Percentiles rank a stretch among this genome's conserved stretches.
phyloP scores from a whole-genome alignment of 306 rosid species.

The Vicia villosa region DNA sequence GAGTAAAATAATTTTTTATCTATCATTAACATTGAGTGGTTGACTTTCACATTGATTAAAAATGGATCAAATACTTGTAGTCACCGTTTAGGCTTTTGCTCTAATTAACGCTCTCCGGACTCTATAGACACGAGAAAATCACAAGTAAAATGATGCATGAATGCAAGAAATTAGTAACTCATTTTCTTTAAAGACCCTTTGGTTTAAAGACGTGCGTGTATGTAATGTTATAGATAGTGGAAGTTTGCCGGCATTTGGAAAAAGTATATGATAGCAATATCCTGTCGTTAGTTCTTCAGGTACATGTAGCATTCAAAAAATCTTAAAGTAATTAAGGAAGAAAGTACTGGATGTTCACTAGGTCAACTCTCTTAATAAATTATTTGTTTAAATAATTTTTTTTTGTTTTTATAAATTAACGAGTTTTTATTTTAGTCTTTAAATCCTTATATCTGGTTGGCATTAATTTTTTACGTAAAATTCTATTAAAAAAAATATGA shows the following conservation, averaged over 20 bases:
- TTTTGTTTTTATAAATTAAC: no score
- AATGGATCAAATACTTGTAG: no score
- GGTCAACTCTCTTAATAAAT: neutral
- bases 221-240: neutral
- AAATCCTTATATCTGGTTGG: no score
- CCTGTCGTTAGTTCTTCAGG: neutral
- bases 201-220: constrained; percentile 13
- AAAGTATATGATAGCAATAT: constrained; percentile 5
- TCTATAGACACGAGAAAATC: neutral
- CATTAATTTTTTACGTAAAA: no score
- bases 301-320: constrained; percentile 13
- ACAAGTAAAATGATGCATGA: constrained; percentile 21
- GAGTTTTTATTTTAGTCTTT: no score
- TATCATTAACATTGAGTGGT: no score
- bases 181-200: constrained; percentile 11
- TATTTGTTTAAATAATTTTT: no score
- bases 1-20: no score
- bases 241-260: constrained; percentile 1
- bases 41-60: no score
- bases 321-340: constrained; percentile 6
- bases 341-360: neutral
- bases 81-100: no score
- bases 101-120: no score
- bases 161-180: neutral
- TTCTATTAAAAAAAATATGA: no score